Percentiles rank a stretch among this genome's conserved stretches.
These are phyloP conservation scores for Tillandsia leiboldiana DNA, from an alignment of 176 grass and related monocot genomes.

Conservation along the genomic window DNA sequence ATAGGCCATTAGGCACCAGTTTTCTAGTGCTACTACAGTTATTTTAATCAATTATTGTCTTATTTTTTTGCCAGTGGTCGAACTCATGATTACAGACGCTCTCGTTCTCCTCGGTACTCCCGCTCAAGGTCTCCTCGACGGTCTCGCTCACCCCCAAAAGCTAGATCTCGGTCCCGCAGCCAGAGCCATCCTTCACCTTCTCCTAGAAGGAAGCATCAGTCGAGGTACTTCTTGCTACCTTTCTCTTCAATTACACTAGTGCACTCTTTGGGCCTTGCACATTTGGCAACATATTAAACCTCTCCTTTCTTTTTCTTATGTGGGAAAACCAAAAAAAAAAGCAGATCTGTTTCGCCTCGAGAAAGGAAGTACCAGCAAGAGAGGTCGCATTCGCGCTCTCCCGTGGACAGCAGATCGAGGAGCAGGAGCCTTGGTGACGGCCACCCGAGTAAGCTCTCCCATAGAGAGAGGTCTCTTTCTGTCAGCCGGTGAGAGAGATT, in stretches of 20 bases:
- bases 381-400: conserved; percentile 1
- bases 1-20: no score
- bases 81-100: background rate
- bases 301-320: background rate
- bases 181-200: conserved; percentile 11
- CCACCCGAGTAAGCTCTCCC: background rate
- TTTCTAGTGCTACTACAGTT: no score
- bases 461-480: conserved; percentile 17
- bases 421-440: conserved; percentile 9
- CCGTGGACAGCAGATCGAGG: conserved; percentile 12
- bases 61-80: conserved; percentile 9
- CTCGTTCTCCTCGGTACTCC: conserved; percentile 14
- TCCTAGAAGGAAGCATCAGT: background rate
- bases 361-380: background rate
- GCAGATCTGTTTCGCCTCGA: conserved; percentile 18
- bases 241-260: background rate
- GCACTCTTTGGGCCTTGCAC: background rate
- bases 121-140: conserved; percentile 9
- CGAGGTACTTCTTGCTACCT: background rate
- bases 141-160: conserved; percentile 7
- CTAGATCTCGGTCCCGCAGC: background rate
- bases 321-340: background rate
- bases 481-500: conserved; percentile 12
- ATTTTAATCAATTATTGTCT: no score
- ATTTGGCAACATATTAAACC: background rate